phyloP scores from a whole-genome alignment of 2,329 filamentous ascomycete genomes.

The Hymenoscyphus fructigenus region DNA sequence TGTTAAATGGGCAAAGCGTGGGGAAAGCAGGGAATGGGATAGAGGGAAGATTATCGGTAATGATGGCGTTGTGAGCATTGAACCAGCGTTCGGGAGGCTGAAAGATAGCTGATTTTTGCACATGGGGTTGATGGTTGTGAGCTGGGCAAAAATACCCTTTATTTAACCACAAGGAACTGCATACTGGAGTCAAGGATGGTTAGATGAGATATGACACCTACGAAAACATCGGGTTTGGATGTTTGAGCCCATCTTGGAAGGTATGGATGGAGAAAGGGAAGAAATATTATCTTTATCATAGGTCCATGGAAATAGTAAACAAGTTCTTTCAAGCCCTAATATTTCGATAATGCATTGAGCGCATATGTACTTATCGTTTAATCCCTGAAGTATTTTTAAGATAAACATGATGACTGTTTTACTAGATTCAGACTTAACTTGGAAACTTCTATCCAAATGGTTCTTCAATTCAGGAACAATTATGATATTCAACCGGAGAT shows the following conservation, averaged over 20 bases:
- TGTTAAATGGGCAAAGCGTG: slow-evolving; percentile 65
- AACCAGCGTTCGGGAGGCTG: slow-evolving; percentile 31
- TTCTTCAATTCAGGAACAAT: too few species aligned
- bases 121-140: not conserved
- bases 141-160: not conserved
- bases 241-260: not conserved
- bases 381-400: too few species aligned
- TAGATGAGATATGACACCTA: not conserved
- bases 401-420: too few species aligned
- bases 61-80: slow-evolving; percentile 47
- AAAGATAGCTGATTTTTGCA: slow-evolving; percentile 20
- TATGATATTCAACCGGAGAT: too few species aligned
- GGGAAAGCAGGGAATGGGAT: slow-evolving; percentile 61
- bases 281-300: not conserved
- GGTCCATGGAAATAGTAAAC: too few species aligned
- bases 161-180: not conserved
- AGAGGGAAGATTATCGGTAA: slow-evolving; percentile 59
- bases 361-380: too few species aligned
- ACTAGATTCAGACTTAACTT: too few species aligned
- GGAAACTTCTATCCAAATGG: too few species aligned
- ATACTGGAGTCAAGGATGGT: not conserved
- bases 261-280: not conserved
- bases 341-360: too few species aligned
- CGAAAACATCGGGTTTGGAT: not conserved
- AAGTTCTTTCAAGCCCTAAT: too few species aligned